These are phyloP conservation scores for Pelargonium australe DNA, from an alignment of 441 rosid species.

Conservation along the genomic window DNA sequence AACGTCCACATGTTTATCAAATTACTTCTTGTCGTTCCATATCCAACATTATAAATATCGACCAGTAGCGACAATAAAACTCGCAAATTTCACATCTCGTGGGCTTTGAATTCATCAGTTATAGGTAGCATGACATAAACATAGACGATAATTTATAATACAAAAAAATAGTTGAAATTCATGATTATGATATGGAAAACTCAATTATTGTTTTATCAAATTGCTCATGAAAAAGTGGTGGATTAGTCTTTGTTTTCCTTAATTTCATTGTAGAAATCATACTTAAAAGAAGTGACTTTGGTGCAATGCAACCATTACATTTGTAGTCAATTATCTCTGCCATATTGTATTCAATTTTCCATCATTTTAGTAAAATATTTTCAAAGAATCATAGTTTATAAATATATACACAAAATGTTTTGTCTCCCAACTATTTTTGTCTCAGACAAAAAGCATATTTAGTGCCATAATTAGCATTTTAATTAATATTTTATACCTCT, in stretches of 20 bases:
- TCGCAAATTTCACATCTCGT: too few species aligned
- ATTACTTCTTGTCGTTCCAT: too few species aligned
- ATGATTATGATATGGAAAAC: too few species aligned
- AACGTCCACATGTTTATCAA: too few species aligned
- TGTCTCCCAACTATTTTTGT: conserved; percentile 17
- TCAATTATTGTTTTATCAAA: background rate
- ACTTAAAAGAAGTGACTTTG: background rate
- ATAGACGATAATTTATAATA: too few species aligned
- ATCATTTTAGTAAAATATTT: conserved; percentile 18
- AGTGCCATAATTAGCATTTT: background rate
- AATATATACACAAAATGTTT: background rate
- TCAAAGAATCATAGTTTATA: conserved; percentile 5
- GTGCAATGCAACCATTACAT: conserved; percentile 4
- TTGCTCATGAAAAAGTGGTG: background rate
- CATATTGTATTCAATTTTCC: conserved; percentile 12
- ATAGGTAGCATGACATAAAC: too few species aligned
- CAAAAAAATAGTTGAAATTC: too few species aligned
- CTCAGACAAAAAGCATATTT: conserved; percentile 9
- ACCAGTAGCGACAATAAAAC: too few species aligned
- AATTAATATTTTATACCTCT: too few species aligned
- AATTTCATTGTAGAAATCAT: background rate
- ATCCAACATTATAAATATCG: too few species aligned
- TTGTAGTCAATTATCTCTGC: conserved; percentile 7
- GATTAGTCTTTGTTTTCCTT: background rate
- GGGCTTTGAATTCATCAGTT: too few species aligned